A percentile compares a stretch with the other conserved stretches of the same genome.
Conservation (phyloP, 1,284 basidiomycete genomes). For the Cystobasidium sp. region DNA sequence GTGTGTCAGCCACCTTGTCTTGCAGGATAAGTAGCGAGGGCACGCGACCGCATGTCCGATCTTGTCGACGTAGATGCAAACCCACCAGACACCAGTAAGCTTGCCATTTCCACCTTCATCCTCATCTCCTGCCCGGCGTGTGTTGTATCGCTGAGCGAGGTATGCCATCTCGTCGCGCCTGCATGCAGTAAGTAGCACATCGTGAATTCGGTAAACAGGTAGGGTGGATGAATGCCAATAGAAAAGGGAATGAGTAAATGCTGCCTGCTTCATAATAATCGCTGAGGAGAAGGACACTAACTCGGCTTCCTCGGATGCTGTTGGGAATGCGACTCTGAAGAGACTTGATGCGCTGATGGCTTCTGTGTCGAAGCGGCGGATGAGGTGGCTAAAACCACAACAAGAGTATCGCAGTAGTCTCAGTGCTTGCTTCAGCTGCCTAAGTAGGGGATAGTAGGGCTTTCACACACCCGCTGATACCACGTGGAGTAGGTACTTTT, state of each 20-base stretch:
- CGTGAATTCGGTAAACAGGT: neutral
- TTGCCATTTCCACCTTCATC: slow-evolving; percentile 47
- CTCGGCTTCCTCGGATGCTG: slow-evolving; percentile 77
- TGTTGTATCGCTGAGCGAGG: slow-evolving; percentile 48
- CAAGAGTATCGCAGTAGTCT: slow-evolving; percentile 46
- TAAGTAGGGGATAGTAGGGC: slow-evolving; percentile 43
- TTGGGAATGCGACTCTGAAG: slow-evolving; percentile 95
- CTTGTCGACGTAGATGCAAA: neutral
- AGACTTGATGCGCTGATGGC: slow-evolving; percentile 95
- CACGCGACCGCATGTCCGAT: too few species aligned
- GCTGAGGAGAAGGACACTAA: slow-evolving; percentile 67
- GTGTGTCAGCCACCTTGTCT: slow-evolving; percentile 2
- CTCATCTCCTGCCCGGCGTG: slow-evolving; percentile 48
- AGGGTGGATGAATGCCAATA: neutral
- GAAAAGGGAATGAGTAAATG: neutral
- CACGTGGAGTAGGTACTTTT: slow-evolving; percentile 78
- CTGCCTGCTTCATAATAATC: neutral
- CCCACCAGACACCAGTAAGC: slow-evolving; percentile 52
- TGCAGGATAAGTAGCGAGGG: too few species aligned
- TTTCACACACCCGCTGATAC: slow-evolving; percentile 55
- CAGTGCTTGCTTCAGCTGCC: neutral
- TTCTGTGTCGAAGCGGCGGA: slow-evolving; percentile 92
- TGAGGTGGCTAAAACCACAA: slow-evolving; percentile 61
- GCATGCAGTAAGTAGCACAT: neutral
- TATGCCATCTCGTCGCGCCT: slow-evolving; percentile 43